Evolutionary conservation across 2,329 filamentous ascomycete genomes (phyloP), one percentile per base, ranked within the genome.

Genomic region (Fusarium keratoplasticum): DNA sequence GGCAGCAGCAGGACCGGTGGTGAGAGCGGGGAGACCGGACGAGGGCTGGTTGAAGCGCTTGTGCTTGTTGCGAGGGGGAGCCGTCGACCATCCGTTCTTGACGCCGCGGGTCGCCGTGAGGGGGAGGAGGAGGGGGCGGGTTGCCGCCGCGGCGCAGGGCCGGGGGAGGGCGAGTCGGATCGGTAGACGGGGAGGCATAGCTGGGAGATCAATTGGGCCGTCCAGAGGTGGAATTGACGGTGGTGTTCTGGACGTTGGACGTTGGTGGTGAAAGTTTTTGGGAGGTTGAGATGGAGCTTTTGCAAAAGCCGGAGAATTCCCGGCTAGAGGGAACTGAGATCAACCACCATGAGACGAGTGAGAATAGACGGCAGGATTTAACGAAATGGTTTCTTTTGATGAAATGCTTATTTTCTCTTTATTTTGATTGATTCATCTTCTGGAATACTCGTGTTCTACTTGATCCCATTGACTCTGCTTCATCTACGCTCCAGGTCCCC

Each of bases 61-160:
- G 66, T 88, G 89, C 80, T 89, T 89, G 75, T 80, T 81, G 69
- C 87, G 87, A 31, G 83, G 78, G 64, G 87, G 84, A 66, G 87
- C 84, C 4, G 90, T 92, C 65, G 85, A 86, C 90, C 90, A 92
- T 78, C 90, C 90, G 79, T 89, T 87, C 72, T 89, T 87, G 78
- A 90, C 86, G 79, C 86, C 84, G 79, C 87, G 87, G 71, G 79
- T 81, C 67, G 84, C 78, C 36, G 83, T 86, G 63, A 83, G 84
- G 58, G 86, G 84, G 76, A 88, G 84, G 71, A 87, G 82, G 63
- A 84, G 81, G 73, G 83, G 82, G 72, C 78, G 80, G 76, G 80
- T 73, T 67, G 77, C 73, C 68, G 77, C 71, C 57, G 75, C 72
- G 75, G 79, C 76, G 64, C 77, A 73, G 81, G 81, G 80, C 80